Evolutionary conservation across 2,329 filamentous ascomycete genomes (phyloP).

Genomic region (Trichoderma sp.): DNA sequence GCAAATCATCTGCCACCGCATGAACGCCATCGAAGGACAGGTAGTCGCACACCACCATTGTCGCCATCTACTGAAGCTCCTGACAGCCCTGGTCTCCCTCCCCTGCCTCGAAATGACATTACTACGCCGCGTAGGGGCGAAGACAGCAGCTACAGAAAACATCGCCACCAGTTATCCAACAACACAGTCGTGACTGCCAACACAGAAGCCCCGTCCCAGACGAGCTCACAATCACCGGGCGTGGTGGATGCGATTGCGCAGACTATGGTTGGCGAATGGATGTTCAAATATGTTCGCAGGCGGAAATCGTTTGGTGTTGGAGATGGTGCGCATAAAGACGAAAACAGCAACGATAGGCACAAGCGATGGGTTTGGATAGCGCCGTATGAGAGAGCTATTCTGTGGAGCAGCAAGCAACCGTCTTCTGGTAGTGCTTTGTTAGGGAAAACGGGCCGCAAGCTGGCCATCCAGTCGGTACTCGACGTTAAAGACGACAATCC

Average conservation of each 20-base stretch:
- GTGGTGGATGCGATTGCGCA: conserved; percentile 97
- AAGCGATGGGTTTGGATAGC: conserved; percentile 99
- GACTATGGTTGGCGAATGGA: conserved; percentile 98
- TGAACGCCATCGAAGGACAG: conserved; percentile 51
- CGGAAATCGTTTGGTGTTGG: conserved; percentile 87
- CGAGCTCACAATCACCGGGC: conserved; percentile 67
- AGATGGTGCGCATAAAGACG: conserved; percentile 67
- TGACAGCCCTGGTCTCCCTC: conserved; percentile 71
- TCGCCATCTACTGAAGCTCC: conserved; percentile 68
- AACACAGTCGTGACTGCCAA: conserved; percentile 56
- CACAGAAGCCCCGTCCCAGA: conserved; percentile 48
- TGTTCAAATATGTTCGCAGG: conserved; percentile 86
- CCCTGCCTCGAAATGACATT: conserved; percentile 72
- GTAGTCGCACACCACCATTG: conserved; percentile 64
- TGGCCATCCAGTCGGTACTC: conserved; percentile 91
- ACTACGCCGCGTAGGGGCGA: conserved; percentile 58
- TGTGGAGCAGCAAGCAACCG: conserved; percentile 98
- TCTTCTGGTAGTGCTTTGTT: conserved; percentile 82
- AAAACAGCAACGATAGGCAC: conserved; percentile 77
- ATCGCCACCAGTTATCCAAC: conserved; percentile 61
- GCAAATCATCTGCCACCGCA: conserved; percentile 69
- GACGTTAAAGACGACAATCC: conserved; percentile 95
- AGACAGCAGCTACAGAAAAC: conserved; percentile 47
- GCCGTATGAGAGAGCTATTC: conserved; percentile 91
- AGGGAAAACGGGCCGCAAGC: conserved; percentile 91